Base-by-base conservation (phyloP, 768 basidiomycete genomes). In the Amanita thiersii region DNA sequence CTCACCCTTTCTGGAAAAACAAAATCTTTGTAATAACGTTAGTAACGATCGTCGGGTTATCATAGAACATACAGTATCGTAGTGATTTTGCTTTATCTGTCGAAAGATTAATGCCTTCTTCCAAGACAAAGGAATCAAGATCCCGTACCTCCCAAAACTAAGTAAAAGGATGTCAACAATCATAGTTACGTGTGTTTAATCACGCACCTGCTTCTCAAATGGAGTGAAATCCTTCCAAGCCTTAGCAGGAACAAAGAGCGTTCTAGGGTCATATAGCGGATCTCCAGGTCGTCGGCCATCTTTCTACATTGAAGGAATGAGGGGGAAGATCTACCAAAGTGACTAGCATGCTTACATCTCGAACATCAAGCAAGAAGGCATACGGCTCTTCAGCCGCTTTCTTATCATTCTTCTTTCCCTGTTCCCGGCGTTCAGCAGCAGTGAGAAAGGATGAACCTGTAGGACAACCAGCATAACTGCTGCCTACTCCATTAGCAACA, bases 1-100 rank as follows among this genome's bases (percentile, higher is more conserved):
- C 59, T 35, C 51, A 85, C 84, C 96, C 96, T 77, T 99, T 98
- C 63, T 99, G 96, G 65, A 98, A 99, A 70, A 98, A 97, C 35
- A 98, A 61, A 31, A 96, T 73, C 82, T 85, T 49, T 6, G 49
- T 20, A 45, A 43, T 35, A 52, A 33, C 31, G 30, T 39, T 45
- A 40, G 52, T 56, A 50, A 28, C 6, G 44, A 47, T n/a, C 14
- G 30, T 11, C 30, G 12, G 18, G n/a, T 3, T 31, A 57, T 39
- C 50, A 6, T 24, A 29, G 21, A 31, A 17, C 3, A 50, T 52
- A 86, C 85, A 12, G 96, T 99, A 61, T 99, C 96, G 56, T 79
- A 97, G 56, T 98, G 92, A 54, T 92, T 84, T 61, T 94, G 90
- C 58, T 97, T 99, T 68, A 99, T 99, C 73, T 90, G 47, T 34